phyloP scores from a whole-genome alignment of 345 rosid species.

The Noccaea bulbosa region DNA sequence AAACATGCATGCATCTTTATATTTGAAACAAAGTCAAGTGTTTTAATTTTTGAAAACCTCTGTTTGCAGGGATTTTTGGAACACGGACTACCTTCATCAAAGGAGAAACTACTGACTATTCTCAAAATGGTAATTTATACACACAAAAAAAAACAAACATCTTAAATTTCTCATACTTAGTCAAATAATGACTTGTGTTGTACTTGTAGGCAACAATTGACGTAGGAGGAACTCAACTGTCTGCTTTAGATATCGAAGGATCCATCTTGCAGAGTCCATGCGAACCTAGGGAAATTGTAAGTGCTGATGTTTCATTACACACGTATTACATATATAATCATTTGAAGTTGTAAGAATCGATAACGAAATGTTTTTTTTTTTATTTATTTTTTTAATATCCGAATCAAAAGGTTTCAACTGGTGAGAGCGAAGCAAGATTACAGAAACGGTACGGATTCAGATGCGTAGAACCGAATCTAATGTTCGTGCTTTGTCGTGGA shows the following conservation, averaged over 20 bases:
- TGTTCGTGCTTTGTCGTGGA: slow-evolving; percentile 47
- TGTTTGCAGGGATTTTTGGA: slow-evolving; percentile 78
- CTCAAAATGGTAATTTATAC: slow-evolving; percentile 67
- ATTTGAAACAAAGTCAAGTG: background rate
- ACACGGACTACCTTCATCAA: slow-evolving; percentile 84
- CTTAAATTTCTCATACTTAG: background rate
- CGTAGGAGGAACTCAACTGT: slow-evolving; percentile 86
- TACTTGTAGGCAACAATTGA: slow-evolving; percentile 79
- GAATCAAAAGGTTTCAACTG: slow-evolving; percentile 23
- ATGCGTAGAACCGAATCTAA: slow-evolving; percentile 44
- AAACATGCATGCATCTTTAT: background rate
- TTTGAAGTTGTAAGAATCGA: background rate
- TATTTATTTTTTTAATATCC: background rate
- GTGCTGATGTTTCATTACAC: slow-evolving; percentile 6
- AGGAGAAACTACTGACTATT: slow-evolving; percentile 69
- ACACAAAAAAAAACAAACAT: background rate
- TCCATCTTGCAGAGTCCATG: slow-evolving; percentile 82
- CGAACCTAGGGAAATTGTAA: slow-evolving; percentile 47
- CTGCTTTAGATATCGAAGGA: slow-evolving; percentile 86
- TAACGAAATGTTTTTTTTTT: background rate
- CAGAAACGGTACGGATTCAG: slow-evolving; percentile 37
- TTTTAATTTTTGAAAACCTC: background rate
- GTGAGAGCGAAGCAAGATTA: slow-evolving; percentile 36
- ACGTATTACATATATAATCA: background rate
- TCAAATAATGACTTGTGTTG: slow-evolving; percentile 21